Evolutionary conservation across 495 filamentous ascomycete genomes (phyloP).

Genomic region (Talaromyces adpressus): DNA sequence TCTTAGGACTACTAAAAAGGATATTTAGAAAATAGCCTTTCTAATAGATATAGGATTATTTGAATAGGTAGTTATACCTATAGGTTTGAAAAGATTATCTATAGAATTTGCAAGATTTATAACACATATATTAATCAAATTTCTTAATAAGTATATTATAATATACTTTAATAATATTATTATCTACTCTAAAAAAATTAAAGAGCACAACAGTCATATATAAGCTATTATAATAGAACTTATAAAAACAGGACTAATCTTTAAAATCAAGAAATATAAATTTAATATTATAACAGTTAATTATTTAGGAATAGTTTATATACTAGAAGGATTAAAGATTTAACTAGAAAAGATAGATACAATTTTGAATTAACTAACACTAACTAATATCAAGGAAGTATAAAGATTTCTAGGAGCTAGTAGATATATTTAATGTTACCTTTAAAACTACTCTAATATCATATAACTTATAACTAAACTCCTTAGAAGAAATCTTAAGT

Average conservation of each 20-base stretch:
- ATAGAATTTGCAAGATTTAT: conserved; percentile 13
- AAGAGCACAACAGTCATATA: conserved; percentile 12
- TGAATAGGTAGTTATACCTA: conserved; percentile 15
- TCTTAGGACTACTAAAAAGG: too few species aligned
- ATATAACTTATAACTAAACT: too few species aligned
- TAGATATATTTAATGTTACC: background rate
- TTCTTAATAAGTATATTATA: conserved; percentile 11
- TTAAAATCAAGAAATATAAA: conserved; percentile 14
- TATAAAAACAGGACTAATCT: conserved; percentile 3
- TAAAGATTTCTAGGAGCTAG: too few species aligned
- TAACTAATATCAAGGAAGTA: too few species aligned
- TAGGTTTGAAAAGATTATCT: conserved; percentile 11
- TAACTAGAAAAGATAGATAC: conserved; percentile 10
- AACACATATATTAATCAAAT: conserved; percentile 8
- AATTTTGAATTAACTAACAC: conserved; percentile 8
- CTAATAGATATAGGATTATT: conserved; percentile 12
- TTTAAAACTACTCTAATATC: too few species aligned
- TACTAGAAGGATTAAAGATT: conserved; percentile 7
- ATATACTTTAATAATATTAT: conserved; percentile 15
- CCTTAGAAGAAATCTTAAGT: too few species aligned
- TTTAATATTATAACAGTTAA: conserved; percentile 10
- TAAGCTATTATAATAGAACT: conserved; percentile 3
- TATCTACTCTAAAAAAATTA: conserved; percentile 9
- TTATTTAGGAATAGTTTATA: conserved; percentile 13
- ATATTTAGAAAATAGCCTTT: too few species aligned